phyloP scores from a whole-genome alignment of 2,329 filamentous ascomycete species.

The Dothiorella sarmentorum region DNA sequence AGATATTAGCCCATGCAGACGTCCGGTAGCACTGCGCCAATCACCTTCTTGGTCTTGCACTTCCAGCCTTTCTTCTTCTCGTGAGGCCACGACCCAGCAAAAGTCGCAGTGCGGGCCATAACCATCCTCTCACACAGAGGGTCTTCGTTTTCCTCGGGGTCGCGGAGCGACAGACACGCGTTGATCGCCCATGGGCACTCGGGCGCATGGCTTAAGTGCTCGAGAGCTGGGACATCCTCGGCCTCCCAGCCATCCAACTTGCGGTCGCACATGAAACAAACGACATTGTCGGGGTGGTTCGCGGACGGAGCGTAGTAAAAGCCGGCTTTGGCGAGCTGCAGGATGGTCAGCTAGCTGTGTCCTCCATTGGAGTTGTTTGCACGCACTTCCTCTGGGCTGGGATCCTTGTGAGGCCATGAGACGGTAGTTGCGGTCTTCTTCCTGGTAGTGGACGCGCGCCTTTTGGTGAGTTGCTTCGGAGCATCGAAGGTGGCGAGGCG shows the following conservation, averaged over 20 bases:
- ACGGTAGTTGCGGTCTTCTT: slow-evolving; percentile 56
- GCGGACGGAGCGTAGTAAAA: slow-evolving; percentile 82
- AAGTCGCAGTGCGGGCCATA: slow-evolving; percentile 77
- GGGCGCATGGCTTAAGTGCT: slow-evolving; percentile 80
- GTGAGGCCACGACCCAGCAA: slow-evolving; percentile 82
- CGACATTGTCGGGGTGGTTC: slow-evolving; percentile 78
- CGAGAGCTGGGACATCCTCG: slow-evolving; percentile 74
- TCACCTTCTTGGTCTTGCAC: slow-evolving; percentile 82
- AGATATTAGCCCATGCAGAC: background rate
- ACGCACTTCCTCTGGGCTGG: slow-evolving; percentile 62
- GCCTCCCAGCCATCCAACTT: slow-evolving; percentile 89
- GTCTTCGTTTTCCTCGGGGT: slow-evolving; percentile 65
- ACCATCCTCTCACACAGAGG: slow-evolving; percentile 69
- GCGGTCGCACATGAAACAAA: slow-evolving; percentile 82
- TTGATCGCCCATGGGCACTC: slow-evolving; percentile 84
- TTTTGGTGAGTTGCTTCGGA: slow-evolving; percentile 61
- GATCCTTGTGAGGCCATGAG: slow-evolving; percentile 73
- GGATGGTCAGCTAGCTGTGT: slow-evolving; percentile 19
- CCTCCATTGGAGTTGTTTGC: background rate
- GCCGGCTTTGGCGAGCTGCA: slow-evolving; percentile 80
- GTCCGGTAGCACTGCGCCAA: slow-evolving; percentile 18
- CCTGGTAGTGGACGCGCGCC: slow-evolving; percentile 64
- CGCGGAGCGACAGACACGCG: slow-evolving; percentile 52
- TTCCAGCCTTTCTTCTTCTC: slow-evolving; percentile 85
- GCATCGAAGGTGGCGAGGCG: slow-evolving; percentile 77